Conservation (phyloP, 805 yeast genomes). For the Starmerella geochares region DNA sequence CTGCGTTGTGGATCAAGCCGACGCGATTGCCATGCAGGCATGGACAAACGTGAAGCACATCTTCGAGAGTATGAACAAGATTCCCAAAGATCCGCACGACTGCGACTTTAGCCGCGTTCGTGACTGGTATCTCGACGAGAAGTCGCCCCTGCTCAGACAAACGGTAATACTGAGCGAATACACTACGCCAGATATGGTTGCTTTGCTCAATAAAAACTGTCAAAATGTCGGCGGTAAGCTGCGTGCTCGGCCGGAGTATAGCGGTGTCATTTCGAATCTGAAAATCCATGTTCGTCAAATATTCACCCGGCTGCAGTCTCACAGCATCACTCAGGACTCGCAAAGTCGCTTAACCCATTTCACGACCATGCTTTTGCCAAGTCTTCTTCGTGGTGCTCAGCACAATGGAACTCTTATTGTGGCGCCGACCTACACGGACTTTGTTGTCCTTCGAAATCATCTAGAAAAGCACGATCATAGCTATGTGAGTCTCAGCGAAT, state of each 20-base stretch:
- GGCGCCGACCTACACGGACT: slow-evolving; percentile 81
- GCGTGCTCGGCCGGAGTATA: slow-evolving; percentile 36
- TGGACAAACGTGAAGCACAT: slow-evolving; percentile 72
- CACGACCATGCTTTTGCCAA: slow-evolving; percentile 61
- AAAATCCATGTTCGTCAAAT: slow-evolving; percentile 48
- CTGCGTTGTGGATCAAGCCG: slow-evolving; percentile 68
- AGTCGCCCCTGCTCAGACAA: slow-evolving; percentile 64
- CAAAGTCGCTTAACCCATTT: slow-evolving; percentile 76
- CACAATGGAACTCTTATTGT: slow-evolving; percentile 70
- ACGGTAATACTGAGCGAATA: slow-evolving; percentile 65
- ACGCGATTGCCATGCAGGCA: slow-evolving; percentile 81
- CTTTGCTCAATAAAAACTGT: slow-evolving; percentile 37
- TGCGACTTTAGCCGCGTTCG: slow-evolving; percentile 87
- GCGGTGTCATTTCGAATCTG: slow-evolving; percentile 50
- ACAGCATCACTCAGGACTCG: slow-evolving; percentile 54
- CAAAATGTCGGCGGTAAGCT: slow-evolving; percentile 34
- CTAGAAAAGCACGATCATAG: slow-evolving; percentile 50
- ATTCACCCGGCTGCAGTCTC: slow-evolving; percentile 59
- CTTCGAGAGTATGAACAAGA: slow-evolving; percentile 57
- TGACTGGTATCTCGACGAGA: slow-evolving; percentile 85
- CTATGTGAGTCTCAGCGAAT: slow-evolving; percentile 72
- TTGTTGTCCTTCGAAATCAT: slow-evolving; percentile 63
- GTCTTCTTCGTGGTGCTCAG: slow-evolving; percentile 48
- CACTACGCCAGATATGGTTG: slow-evolving; percentile 70
- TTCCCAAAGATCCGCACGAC: slow-evolving; percentile 69